Evolutionary conservation across 306 rosid genomes (phyloP), one percentile per base, ranked within the genome.

Genomic region (Oxytropis ochrocephala): DNA sequence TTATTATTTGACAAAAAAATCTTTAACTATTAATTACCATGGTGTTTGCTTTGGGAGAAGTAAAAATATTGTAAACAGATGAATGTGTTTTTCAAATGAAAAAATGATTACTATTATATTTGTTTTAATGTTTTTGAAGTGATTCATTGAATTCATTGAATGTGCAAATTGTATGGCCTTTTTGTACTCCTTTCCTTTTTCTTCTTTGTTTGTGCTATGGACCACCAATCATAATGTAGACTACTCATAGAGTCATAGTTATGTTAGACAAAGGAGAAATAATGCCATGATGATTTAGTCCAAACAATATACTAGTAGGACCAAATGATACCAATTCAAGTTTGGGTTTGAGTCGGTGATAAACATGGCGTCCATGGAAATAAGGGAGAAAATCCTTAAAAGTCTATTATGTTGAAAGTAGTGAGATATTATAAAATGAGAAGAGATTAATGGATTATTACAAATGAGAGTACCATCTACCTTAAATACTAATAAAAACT

Each of bases 201-300:
- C 5, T 54, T 29, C 10, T 33, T 48, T 79, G 1, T 66, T 46
- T 43, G 3, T 33, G 79, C 41, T 33, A 5, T 24, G 76, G 79
- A 68, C 76, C 79, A 79, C 78, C 38, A 38, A 38, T 38, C 11
- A 38, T 10, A 7, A 38, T 21, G 27, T 24, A 24, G 29, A 24
- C 29, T 24, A 24, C 29, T 24, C 29, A 24, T 24, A 24, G 2
- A 24, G 29, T 24, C 29, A 24, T 24, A 24, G 29, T 24, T 3
- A 24, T 24, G 29, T 7, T 38, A 38, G 43, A 38, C 43, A 38
- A 38, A 38, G 11, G 8, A 33, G 8, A 33, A 33, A 33, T 33
- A 38, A 38, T 38, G 43, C 11, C 43, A 38, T 38, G 8, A 38
- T 38, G 11, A 36, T 9, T 36, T 36, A 10, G 43, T 38, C 11